Base-by-base conservation (phyloP, 805 yeast genomes). In the Zygosaccharomyces pseudorouxii region DNA sequence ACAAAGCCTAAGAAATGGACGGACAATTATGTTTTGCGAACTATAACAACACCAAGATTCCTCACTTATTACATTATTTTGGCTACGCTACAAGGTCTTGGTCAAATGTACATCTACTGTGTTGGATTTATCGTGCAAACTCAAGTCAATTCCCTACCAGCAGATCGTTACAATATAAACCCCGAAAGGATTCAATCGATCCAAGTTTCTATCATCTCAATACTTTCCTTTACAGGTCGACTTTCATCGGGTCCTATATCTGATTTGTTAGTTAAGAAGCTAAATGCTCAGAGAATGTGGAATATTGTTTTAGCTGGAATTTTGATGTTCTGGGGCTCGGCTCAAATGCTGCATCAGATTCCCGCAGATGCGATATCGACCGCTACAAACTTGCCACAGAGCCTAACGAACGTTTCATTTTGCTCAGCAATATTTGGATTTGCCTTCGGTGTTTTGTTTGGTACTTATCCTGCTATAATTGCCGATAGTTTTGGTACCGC, bases 401-500 rank as follows among this genome's bases (percentile, higher is more conserved):
- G 72, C 38, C 57, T 76, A 16, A 67, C 67, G 3, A 66, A 73
- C 23, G 64, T 85, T 2, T 65, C 76, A 0, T 10, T 76, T 2
- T 67, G 83, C 2, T 82, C 89, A 0, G 67, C 74, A 3, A 58
- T 81, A 4, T 72, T 79, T 46, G 93, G 93, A 0, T 69, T 73
- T 28, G 76, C 86, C 18, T 86, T 83, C 66, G 95, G 95, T 0
- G 71, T 84, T 23, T 65, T 79, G 3, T 84, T 82, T 67, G 92
- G 92, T 0, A 78, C 84, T 0, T 82, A 81, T 61, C 95, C 95
- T 3, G 84, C 90, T 0, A 74, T 84, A 2, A 73, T 84, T 25
- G 89, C 89, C 0, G 95, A 86, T 53, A 69, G 73, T 11, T 84
- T 84, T 67, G 90, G 90, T 2, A 76, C 86, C 0, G 72, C 68